Evolutionary conservation across 768 basidiomycete species (phyloP).

Genomic region (Termitomyces sp.): DNA sequence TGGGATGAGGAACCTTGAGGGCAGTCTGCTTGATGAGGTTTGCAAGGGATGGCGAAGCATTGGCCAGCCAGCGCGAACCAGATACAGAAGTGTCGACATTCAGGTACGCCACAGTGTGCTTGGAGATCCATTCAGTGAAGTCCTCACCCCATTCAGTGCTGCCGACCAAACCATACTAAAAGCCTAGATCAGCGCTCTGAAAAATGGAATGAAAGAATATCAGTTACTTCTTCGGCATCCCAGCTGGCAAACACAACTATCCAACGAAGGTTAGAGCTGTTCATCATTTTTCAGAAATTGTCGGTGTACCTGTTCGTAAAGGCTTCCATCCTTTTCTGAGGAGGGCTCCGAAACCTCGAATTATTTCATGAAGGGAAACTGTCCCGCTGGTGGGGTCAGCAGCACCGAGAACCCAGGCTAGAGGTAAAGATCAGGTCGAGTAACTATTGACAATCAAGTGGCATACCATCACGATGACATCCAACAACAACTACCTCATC

Average conservation of each 20-base stretch:
- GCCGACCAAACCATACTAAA: constrained; percentile 67
- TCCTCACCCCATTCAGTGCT: constrained; percentile 96
- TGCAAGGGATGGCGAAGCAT: constrained; percentile 80
- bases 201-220: not conserved
- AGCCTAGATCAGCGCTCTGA: constrained; percentile 7
- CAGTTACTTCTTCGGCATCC: constrained; percentile 71
- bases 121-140: constrained; percentile 75
- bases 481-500: constrained; percentile 88
- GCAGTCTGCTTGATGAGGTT: constrained; percentile 71
- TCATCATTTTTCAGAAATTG: not conserved
- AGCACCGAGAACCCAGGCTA: constrained; percentile 79
- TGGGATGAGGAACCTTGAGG: constrained; percentile 72
- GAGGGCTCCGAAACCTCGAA: constrained; percentile 71
- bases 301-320: constrained; percentile 49
- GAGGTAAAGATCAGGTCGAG: not conserved
- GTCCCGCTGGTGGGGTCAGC: constrained; percentile 81
- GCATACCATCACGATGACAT: constrained; percentile 80
- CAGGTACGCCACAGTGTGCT: constrained; percentile 83
- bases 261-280: not conserved
- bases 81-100: constrained; percentile 75
- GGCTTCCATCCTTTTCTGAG: constrained; percentile 81
- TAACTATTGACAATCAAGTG: not conserved
- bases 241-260: constrained; percentile 67
- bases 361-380: constrained; percentile 72
- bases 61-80: constrained; percentile 55